Evolutionary conservation across 2,329 filamentous ascomycete species (phyloP), one percentile per base, ranked within the genome.

Genomic region (Colletotrichum viniferum): DNA sequence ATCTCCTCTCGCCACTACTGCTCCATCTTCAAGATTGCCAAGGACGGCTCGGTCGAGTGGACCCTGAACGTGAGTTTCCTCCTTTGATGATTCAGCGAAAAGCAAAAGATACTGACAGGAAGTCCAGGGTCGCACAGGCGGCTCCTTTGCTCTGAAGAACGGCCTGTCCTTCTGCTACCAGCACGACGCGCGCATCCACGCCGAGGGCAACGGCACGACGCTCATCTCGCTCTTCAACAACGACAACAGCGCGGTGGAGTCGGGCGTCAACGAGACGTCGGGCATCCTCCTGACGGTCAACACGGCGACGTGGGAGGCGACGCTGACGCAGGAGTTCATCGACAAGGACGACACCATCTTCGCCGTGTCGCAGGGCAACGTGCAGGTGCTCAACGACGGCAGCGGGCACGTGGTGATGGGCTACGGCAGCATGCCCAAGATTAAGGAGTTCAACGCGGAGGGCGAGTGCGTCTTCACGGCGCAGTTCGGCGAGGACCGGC

Each of bases 351-450:
- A 81, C 58, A 38, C 76, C 8, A 67, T 91, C 12, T 82, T 86
- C 1, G 86, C 89, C 28, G 87, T 85, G 48, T 90, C 89, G 0
- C 86, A 87, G 74, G 85, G 86, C 9, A 86, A 83, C 16, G 87
- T 89, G 28, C 91, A 93, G 77, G 78, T 90, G 8, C 84, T 92
- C 0, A 86, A 87, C 14, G 65, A 69, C 0, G 64, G 69, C 43
- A 87, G 87, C 65, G 88, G 88, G 32, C 88, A 90, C 72, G 86
- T 87, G 9, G 82, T 92, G 52, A 86, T 92, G 32, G 89, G 89
- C 76, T 92, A 90, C 89, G 90, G 91, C 7, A 86, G 85, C 1
- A 84, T 86, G 28, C 87, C 87, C 1, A 86, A 86, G 7, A 78
- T 88, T 24, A 89, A 87, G 18, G 87, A 88, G 77, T 86, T 88